Percentiles rank a stretch among this genome's conserved stretches.
phyloP scores from a whole-genome alignment of 371 early-diverging fungal species.

The Mortierella sp. region DNA sequence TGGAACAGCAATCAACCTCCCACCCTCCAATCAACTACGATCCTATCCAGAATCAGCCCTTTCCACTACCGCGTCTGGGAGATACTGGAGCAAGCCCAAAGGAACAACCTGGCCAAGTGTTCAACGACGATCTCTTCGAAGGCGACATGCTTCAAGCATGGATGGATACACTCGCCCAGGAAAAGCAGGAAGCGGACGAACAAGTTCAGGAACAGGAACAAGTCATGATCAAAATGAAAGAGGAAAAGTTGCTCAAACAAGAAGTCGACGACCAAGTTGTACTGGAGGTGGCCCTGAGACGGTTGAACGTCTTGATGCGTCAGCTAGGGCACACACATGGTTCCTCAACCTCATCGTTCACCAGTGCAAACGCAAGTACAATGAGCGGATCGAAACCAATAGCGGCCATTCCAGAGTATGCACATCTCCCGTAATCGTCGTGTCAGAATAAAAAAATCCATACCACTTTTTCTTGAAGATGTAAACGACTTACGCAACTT shows the following conservation, averaged over 20 bases:
- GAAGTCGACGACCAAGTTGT: slow-evolving; percentile 10
- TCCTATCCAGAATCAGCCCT: neutral
- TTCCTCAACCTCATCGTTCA: neutral
- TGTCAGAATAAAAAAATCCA: too few species aligned
- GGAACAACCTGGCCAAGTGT: slow-evolving; percentile 53
- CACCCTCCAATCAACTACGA: neutral
- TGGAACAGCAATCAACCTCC: neutral
- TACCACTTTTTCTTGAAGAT: too few species aligned
- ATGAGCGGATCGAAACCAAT: neutral
- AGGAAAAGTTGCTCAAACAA: neutral
- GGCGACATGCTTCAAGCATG: slow-evolving; percentile 51
- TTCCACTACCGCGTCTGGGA: neutral
- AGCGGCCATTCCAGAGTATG: too few species aligned
- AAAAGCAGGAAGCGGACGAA: slow-evolving; percentile 40
- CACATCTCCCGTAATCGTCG: too few species aligned
- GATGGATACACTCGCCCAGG: slow-evolving; percentile 42
- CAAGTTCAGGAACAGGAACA: neutral
- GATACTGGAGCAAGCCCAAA: neutral
- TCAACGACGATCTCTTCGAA: slow-evolving; percentile 70
- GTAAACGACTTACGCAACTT: too few species aligned
- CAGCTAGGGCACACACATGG: slow-evolving; percentile 28
- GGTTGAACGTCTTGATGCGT: slow-evolving; percentile 45
- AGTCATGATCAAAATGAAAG: neutral
- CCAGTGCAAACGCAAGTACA: neutral
- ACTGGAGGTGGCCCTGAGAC: slow-evolving; percentile 38